These are phyloP conservation scores for Stemphylium beticola DNA, from an alignment of 2,329 filamentous ascomycete species.

Conservation along the genomic window DNA sequence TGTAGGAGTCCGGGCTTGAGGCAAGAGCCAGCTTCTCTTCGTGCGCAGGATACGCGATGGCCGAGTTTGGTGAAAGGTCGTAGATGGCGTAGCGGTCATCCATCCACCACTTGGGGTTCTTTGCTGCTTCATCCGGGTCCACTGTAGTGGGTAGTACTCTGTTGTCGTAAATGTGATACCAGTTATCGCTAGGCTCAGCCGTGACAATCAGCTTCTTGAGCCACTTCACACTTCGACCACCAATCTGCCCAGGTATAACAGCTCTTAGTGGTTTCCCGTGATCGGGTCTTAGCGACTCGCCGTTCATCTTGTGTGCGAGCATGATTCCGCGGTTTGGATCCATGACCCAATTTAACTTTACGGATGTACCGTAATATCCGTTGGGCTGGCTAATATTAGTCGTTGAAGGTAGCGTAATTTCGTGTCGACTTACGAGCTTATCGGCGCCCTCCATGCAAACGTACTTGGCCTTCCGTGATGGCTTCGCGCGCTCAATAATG, in stretches of 20 bases:
- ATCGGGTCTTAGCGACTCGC: slow-evolving; percentile 77
- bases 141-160: slow-evolving; percentile 86
- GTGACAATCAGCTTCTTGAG: slow-evolving; percentile 81
- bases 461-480: slow-evolving; percentile 74
- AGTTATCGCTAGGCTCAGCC: slow-evolving; percentile 81
- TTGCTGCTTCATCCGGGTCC: slow-evolving; percentile 77
- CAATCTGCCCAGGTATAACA: slow-evolving; percentile 89
- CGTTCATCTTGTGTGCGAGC: slow-evolving; percentile 91
- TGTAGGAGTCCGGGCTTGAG: slow-evolving; percentile 62
- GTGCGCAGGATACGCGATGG: slow-evolving; percentile 79
- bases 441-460: slow-evolving; percentile 93
- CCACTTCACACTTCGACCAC: slow-evolving; percentile 93
- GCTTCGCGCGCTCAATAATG: slow-evolving; percentile 71
- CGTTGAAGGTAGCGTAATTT: not conserved
- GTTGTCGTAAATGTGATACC: slow-evolving; percentile 96
- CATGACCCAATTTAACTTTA: slow-evolving; percentile 88
- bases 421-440: slow-evolving; percentile 61
- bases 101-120: slow-evolving; percentile 78
- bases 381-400: slow-evolving; percentile 66
- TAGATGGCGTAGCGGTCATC: slow-evolving; percentile 94
- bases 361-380: slow-evolving; percentile 84
- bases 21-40: slow-evolving; percentile 68
- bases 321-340: slow-evolving; percentile 83
- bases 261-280: slow-evolving; percentile 84
- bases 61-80: slow-evolving; percentile 87